Evolutionary conservation across 495 filamentous ascomycete species (phyloP), one percentile per base, ranked within the genome.

Genomic region (Penicillium lagena): DNA sequence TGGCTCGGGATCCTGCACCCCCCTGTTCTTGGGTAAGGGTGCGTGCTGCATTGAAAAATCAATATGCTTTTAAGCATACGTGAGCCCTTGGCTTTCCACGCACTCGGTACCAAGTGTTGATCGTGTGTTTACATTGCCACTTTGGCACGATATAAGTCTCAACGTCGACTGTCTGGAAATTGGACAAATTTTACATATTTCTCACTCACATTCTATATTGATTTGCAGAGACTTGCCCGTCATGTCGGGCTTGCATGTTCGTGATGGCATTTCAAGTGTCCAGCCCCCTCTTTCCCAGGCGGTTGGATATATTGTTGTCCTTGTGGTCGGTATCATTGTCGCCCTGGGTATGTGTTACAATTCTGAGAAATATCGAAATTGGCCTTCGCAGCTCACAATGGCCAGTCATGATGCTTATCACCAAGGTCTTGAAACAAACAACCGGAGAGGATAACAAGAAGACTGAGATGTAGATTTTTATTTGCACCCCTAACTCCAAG

Each of bases 371-470:
- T 14, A 0, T 17, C 29, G 7, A 9, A 4, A 4, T 6, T 22
- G 22, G 10, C 3, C 9, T 34, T 33, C 27, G 12, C 8, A 15
- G 8, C 27, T 50, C 9, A 42, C 35, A n/a, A 15, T 9, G 1
- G 9, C 29, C 34, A 67, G 62, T 50, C 12, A 69, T 69, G 63
- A 69, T 69, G 63, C 9, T 62, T 7, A 45, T 62, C 7, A 60
- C 59, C 1, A 60, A 58, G 7, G 22, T 67, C 1, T 40, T 68
- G 17, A 68, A 66, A 39, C 63, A 51, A 32, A 70, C 67, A 0
- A 51, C 58, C 1, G 63, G 62, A 7, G 65, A 70, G 35, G 65
- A 70, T 33, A 70, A 70, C 29, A 51, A 61, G 34, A 70, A 66
- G 42, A 70, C 65, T 0, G 67, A 70, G 48, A 70, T 66, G 63